Evolutionary conservation across 345 rosid genomes (phyloP), one percentile per base, ranked within the genome.

Genomic region (Garcia nutans): DNA sequence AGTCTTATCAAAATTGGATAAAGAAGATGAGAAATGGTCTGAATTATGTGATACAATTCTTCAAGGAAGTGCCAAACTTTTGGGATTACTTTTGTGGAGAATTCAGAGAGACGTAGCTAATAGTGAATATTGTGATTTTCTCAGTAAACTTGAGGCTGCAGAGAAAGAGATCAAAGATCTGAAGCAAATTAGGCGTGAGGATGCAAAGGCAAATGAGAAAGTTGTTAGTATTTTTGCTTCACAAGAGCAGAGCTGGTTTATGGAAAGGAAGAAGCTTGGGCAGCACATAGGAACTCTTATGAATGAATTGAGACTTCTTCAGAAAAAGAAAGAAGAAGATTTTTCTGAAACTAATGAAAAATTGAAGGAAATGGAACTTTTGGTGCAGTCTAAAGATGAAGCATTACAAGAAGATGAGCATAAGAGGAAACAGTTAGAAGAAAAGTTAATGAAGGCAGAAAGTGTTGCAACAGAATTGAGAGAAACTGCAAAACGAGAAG

Each of bases 131-230:
- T 10, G 10, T 19, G 78, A 83, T 77, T 88, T 92, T 77, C 81
- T 80, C 20, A 81, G 64, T 59, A 85, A 86, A 80, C 89, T 93
- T 13, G 85, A 86, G 82, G 76, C 65, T 23, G 89, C 90, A n/a
- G 87, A 87, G 72, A 80, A 75, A 58, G 91, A 86, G 87, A 88
- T 92, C 20, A 82, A 74, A 60, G 90, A 82, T 84, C 71, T 93
- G 72, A 88, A 87, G 88, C 87, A 87, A 79, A 70, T 79, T 63
- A 88, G 98, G 72, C 86, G 73, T 0, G 96, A 89, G 84, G 98
- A 92, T 73, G 98, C 94, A 8, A 93, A 84, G 77, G 99, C 98
- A 11, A 96, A 93, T 66, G 99, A 96, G 91, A 96, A 92, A 74
- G 98, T 90, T 67, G 97, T 92, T 37, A 70, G 96, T 55, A 93